phyloP scores from a whole-genome alignment of 805 yeast genomes.

The Kodamaea kakaduensis region DNA sequence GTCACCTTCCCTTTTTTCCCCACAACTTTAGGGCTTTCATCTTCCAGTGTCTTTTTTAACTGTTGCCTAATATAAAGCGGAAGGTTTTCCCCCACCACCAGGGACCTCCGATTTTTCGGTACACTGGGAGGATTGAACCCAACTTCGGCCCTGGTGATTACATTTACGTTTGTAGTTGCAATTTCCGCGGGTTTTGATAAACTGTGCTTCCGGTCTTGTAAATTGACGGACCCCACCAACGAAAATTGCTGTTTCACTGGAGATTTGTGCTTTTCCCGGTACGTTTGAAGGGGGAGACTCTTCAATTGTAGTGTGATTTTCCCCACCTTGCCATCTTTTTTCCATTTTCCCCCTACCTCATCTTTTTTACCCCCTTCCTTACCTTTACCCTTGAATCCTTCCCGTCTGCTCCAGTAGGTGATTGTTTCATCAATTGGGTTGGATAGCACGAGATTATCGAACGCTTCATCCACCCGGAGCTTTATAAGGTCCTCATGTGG shows the following conservation, averaged over 20 bases:
- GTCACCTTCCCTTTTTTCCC: too few species aligned
- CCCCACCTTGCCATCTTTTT: too few species aligned
- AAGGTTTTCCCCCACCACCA: constrained; percentile 34
- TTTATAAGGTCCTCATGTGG: constrained; percentile 16
- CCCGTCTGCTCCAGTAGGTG: constrained; percentile 6
- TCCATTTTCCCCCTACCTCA: too few species aligned
- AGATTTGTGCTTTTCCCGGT: too few species aligned
- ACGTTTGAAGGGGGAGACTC: too few species aligned
- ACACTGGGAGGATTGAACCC: constrained; percentile 4
- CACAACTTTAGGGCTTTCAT: too few species aligned
- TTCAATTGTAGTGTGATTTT: too few species aligned
- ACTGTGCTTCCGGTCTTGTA: constrained; percentile 15
- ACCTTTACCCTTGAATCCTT: too few species aligned
- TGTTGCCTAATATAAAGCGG: constrained; percentile 35
- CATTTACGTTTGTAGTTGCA: constrained; percentile 30
- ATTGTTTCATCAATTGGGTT: constrained; percentile 7
- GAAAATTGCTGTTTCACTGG: too few species aligned
- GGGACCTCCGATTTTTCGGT: constrained; percentile 21
- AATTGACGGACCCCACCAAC: constrained; percentile 6
- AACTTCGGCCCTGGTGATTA: constrained; percentile 26
- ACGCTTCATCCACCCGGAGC: constrained; percentile 21
- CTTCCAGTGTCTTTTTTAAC: constrained; percentile 10
- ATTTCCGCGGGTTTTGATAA: constrained; percentile 30
- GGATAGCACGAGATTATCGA: constrained; percentile 13
- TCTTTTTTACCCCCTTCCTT: too few species aligned